Conservation (phyloP, 768 basidiomycete species). For the Brasilioporus rufonigricans region DNA sequence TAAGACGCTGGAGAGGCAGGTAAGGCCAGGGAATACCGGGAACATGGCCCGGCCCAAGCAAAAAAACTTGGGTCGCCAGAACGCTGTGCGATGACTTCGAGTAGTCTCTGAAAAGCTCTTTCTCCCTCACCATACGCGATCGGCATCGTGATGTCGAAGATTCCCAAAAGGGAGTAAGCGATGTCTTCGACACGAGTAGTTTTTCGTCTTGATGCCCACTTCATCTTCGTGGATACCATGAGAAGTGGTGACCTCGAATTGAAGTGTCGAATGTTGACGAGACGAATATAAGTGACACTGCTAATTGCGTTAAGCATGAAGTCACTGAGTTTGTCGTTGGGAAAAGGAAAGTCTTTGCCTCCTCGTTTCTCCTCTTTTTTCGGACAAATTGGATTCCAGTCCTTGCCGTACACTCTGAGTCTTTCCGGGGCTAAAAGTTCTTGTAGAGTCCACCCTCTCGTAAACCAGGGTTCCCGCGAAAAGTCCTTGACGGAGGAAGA, state of each 20-base stretch:
- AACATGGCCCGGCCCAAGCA: slow-evolving; percentile 11
- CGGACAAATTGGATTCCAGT: slow-evolving; percentile 9
- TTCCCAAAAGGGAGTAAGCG: slow-evolving; percentile 10
- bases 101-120: slow-evolving; percentile 7
- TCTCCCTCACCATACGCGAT: slow-evolving; percentile 14
- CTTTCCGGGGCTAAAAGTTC: slow-evolving; percentile 12
- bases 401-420: slow-evolving; percentile 8
- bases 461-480: slow-evolving; percentile 7
- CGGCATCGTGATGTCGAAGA: slow-evolving; percentile 12
- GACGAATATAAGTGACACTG: not conserved
- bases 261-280: not conserved
- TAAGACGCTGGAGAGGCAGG: slow-evolving; percentile 15
- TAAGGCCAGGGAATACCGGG: slow-evolving; percentile 4
- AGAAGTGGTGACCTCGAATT: not conserved
- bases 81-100: slow-evolving; percentile 12
- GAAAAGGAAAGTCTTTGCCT: slow-evolving; percentile 1
- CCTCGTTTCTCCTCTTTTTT: not conserved
- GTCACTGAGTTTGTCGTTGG: slow-evolving; percentile 11
- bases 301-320: slow-evolving; percentile 3
- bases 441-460: slow-evolving; percentile 14
- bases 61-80: slow-evolving; percentile 14
- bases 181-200: slow-evolving; percentile 10
- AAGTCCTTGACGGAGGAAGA: slow-evolving; percentile 4
- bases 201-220: slow-evolving; percentile 14
- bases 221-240: slow-evolving; percentile 14